Evolutionary conservation across 1,284 basidiomycete species (phyloP).

Genomic region (Ustilago xerochloae): DNA sequence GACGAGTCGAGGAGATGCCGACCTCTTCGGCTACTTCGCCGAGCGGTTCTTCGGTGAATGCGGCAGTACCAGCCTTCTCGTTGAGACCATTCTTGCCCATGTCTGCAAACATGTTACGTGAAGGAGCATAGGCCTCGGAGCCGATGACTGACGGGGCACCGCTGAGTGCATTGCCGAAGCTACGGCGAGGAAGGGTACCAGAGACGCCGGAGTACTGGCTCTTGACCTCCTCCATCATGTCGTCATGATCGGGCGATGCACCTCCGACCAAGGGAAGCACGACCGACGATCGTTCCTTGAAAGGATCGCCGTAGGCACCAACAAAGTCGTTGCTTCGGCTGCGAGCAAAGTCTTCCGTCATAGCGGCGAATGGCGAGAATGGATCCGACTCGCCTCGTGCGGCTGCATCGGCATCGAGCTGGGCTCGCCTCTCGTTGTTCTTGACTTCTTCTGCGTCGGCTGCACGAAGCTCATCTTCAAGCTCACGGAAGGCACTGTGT

Average conservation of each 20-base stretch:
- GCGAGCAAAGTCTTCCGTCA: conserved; percentile 64
- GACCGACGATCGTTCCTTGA: conserved; percentile 67
- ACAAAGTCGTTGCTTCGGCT: conserved; percentile 65
- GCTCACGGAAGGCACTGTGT: conserved; percentile 84
- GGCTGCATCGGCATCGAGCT: conserved; percentile 76
- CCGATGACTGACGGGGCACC: conserved; percentile 44
- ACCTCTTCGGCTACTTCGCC: conserved; percentile 85
- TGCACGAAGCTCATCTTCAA: conserved; percentile 87
- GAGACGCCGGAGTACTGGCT: conserved; percentile 52
- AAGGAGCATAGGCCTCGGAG: conserved; percentile 79
- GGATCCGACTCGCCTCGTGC: conserved; percentile 71
- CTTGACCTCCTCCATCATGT: conserved; percentile 55
- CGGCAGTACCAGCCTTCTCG: conserved; percentile 58
- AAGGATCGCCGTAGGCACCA: conserved; percentile 64
- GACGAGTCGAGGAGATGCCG: conserved; percentile 80
- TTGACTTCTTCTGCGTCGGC: conserved; percentile 74
- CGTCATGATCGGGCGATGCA: conserved; percentile 23
- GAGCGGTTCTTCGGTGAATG: conserved; percentile 51
- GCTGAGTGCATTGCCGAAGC: conserved; percentile 44
- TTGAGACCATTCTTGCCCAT: conserved; percentile 73
- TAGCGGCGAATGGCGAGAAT: conserved; percentile 72
- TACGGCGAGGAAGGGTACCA: conserved; percentile 27
- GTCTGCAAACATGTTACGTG: conserved; percentile 88
- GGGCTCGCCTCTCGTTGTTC: conserved; percentile 71
- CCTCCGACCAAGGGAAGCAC: conserved; percentile 76